These are phyloP conservation scores for Agaricus blazei DNA, from an alignment of 768 basidiomycete genomes.

Conservation along the genomic window DNA sequence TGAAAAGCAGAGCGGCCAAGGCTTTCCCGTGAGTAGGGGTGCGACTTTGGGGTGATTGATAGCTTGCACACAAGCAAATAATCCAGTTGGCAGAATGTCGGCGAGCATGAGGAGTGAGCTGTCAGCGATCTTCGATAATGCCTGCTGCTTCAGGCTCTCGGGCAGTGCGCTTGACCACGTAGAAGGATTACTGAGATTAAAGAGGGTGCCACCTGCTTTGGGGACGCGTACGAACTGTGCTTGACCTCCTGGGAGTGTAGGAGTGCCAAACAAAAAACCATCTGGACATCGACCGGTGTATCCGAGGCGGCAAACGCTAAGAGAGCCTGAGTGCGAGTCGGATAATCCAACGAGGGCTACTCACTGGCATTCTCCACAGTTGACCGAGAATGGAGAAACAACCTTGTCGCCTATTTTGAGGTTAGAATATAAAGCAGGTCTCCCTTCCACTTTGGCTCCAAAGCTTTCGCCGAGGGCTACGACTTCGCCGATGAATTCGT, in stretches of 20 bases:
- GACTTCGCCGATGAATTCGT: constrained; percentile 76
- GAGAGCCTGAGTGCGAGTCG: background rate
- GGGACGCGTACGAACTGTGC: constrained; percentile 78
- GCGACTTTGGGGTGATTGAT: constrained; percentile 67
- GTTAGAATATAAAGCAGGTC: constrained; percentile 59
- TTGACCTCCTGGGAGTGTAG: constrained; percentile 65
- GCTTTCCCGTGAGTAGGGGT: constrained; percentile 49
- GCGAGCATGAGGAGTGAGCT: constrained; percentile 67
- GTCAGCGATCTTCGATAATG: constrained; percentile 45
- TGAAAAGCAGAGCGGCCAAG: constrained; percentile 53
- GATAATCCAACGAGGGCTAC: constrained; percentile 17
- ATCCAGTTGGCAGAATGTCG: constrained; percentile 77
- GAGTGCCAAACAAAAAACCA: constrained; percentile 61
- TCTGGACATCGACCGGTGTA: constrained; percentile 66
- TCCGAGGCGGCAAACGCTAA: constrained; percentile 66
- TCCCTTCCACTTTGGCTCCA: constrained; percentile 28
- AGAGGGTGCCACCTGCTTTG: constrained; percentile 75
- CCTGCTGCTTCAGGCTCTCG: constrained; percentile 29
- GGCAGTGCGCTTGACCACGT: constrained; percentile 38
- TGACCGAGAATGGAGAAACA: constrained; percentile 76
- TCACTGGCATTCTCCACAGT: constrained; percentile 82
- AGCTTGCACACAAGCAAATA: constrained; percentile 70
- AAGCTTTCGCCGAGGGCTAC: constrained; percentile 62
- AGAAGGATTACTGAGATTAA: constrained; percentile 48
- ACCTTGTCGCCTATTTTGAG: constrained; percentile 72